Evolutionary conservation across 2,329 filamentous ascomycete genomes (phyloP).

Genomic region (Arthrobotrys pseudoclavata): DNA sequence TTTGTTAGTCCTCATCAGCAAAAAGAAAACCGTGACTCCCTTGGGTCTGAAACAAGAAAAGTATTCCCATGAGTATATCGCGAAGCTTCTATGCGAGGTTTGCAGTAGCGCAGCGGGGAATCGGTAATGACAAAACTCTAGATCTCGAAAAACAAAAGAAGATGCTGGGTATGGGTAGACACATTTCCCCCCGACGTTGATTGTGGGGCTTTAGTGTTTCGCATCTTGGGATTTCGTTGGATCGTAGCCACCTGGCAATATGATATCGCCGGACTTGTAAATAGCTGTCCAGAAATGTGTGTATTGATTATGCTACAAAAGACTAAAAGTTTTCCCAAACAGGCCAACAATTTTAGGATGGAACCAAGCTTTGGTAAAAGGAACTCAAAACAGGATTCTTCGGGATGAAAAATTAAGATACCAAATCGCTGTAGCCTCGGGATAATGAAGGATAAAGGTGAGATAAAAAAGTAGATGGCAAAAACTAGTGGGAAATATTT

Average conservation of each 20-base stretch:
- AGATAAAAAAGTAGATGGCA: slow-evolving; percentile 18
- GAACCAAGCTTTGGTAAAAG: slow-evolving; percentile 8
- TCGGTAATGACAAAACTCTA: slow-evolving; percentile 29
- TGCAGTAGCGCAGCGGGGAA: slow-evolving; percentile 60
- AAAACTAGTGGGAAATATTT: slow-evolving; percentile 32
- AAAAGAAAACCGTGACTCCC: slow-evolving; percentile 3
- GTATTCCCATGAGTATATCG: slow-evolving; percentile 32
- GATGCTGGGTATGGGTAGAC: slow-evolving; percentile 16
- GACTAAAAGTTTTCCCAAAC: slow-evolving; percentile 23
- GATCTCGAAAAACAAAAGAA: slow-evolving; percentile 38
- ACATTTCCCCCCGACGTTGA: slow-evolving; percentile 1
- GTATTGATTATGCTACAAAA: slow-evolving; percentile 42
- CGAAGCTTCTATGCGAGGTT: slow-evolving; percentile 43
- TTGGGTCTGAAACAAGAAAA: slow-evolving; percentile 26
- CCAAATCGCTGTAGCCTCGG: slow-evolving; percentile 28
- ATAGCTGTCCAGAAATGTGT: not conserved
- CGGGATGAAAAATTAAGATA: slow-evolving; percentile 35
- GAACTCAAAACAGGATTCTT: slow-evolving; percentile 33
- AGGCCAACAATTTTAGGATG: not conserved
- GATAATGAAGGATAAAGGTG: slow-evolving; percentile 39
- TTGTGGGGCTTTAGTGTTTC: slow-evolving; percentile 24
- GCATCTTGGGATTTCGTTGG: slow-evolving; percentile 14
- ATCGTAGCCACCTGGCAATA: slow-evolving; percentile 4
- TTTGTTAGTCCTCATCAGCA: slow-evolving; percentile 30
- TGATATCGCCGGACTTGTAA: not conserved